Percentiles rank a stretch among this genome's conserved stretches.
Conservation (phyloP, 768 basidiomycete species). For the Collybiopsis luxurians region DNA sequence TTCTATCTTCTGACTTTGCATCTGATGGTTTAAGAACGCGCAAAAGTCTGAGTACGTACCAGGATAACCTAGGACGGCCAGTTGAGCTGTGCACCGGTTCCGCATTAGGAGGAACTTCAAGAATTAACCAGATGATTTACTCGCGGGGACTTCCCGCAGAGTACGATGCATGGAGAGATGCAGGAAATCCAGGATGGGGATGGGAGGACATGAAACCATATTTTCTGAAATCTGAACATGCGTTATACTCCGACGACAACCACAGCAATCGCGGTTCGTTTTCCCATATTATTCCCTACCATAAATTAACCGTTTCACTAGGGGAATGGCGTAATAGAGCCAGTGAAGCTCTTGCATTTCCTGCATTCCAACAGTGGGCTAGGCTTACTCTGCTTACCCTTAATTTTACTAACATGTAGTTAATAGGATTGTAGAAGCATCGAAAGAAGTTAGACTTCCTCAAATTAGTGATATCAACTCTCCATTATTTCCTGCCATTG, state of each 20-base stretch:
- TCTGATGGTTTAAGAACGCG: constrained; percentile 10
- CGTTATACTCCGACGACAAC: not conserved
- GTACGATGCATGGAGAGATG: constrained; percentile 24
- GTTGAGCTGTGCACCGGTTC: constrained; percentile 1
- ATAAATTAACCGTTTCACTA: too few species aligned
- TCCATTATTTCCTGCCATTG: constrained; percentile 9
- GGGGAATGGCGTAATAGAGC: constrained; percentile 12
- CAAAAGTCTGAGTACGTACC: constrained; percentile 17
- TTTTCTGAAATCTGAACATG: constrained; percentile 29
- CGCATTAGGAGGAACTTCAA: constrained; percentile 22
- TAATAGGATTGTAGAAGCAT: constrained; percentile 14
- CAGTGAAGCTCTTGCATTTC: constrained; percentile 8
- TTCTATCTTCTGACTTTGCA: constrained; percentile 17
- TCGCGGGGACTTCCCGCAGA: constrained; percentile 20
- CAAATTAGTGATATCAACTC: constrained; percentile 13
- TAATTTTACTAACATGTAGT: not conserved
- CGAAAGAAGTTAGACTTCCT: constrained; percentile 13
- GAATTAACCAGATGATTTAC: constrained; percentile 26
- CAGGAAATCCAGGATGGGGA: constrained; percentile 30
- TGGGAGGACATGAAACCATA: constrained; percentile 30
- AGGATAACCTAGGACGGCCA: constrained; percentile 18
- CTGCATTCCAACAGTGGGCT: constrained; percentile 1
- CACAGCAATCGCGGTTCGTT: constrained; percentile 13
- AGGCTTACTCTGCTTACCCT: not conserved
- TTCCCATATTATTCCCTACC: too few species aligned